phyloP scores from a whole-genome alignment of 306 rosid genomes.

The Ormosia emarginata region DNA sequence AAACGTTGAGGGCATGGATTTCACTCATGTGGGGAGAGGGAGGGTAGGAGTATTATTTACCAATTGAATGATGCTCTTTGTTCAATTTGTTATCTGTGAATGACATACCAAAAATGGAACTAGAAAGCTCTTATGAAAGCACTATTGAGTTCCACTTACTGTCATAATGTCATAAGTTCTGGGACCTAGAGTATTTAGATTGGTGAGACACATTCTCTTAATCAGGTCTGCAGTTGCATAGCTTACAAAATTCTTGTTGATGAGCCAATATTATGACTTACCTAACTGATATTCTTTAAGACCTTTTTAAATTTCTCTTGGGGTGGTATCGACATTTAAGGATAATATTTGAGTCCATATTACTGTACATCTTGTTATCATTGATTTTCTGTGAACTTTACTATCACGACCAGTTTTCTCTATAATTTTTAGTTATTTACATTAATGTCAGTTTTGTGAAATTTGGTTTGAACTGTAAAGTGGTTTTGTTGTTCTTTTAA shows the following conservation, averaged over 20 bases:
- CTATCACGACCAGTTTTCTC: background rate
- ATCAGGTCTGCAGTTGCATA: conserved; percentile 4
- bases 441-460: background rate
- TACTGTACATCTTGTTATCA: background rate
- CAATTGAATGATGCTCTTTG: background rate
- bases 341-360: background rate
- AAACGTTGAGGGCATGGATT: background rate
- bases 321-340: background rate
- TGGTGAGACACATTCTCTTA: conserved; percentile 47
- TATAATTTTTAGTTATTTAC: background rate
- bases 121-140: background rate
- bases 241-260: conserved; percentile 20
- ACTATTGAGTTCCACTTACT: background rate
- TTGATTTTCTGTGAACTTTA: background rate
- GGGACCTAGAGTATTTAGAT: conserved; percentile 50
- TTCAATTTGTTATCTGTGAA: background rate
- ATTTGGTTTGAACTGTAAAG: background rate
- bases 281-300: conserved; percentile 10
- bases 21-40: no score
- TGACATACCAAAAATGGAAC: background rate
- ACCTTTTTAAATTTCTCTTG: background rate
- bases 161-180: no score
- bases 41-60: background rate
- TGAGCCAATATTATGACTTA: conserved; percentile 4
- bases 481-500: background rate